Evolutionary conservation across 83 land plant species (phyloP).

Genomic region (Isoetes engelmannii): DNA sequence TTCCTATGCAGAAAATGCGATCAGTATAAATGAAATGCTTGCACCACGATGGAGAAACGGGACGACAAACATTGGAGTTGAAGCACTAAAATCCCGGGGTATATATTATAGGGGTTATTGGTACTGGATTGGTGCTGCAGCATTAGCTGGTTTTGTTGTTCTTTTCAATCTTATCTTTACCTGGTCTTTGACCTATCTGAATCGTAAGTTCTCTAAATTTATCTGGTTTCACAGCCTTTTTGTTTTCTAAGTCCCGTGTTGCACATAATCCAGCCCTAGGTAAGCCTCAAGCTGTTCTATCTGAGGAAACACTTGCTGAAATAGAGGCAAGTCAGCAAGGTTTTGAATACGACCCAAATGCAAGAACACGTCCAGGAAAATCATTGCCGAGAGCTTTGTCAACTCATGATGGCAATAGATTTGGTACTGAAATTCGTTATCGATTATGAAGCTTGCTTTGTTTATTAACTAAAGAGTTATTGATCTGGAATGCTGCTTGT

Average conservation of each 20-base stretch:
- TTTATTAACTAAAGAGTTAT: too few species aligned
- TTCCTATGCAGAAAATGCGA: conserved; percentile 58
- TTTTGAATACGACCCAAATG: background rate
- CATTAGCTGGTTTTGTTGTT: conserved; percentile 11
- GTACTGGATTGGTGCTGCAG: conserved; percentile 29
- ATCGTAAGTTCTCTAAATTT: conserved; percentile 12
- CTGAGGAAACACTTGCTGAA: conserved; percentile 27
- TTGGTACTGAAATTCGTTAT: too few species aligned
- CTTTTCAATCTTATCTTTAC: conserved; percentile 23
- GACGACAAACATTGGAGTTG: conserved; percentile 1
- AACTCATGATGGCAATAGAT: background rate
- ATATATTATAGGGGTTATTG: conserved; percentile 14
- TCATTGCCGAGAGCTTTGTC: background rate
- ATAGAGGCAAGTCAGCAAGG: conserved; percentile 19
- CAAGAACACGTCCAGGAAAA: background rate
- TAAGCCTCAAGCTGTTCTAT: conserved; percentile 27
- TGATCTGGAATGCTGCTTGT: too few species aligned
- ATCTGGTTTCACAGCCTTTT: too few species aligned
- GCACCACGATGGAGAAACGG: conserved; percentile 50
- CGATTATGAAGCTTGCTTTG: too few species aligned
- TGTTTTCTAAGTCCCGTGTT: too few species aligned
- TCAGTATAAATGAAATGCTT: conserved; percentile 60
- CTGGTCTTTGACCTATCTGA: conserved; percentile 19
- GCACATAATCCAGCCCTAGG: conserved; percentile 15
- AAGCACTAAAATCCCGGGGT: conserved; percentile 11